phyloP scores from a whole-genome alignment of 2,329 filamentous ascomycete species.

The Penicillium sp. region DNA sequence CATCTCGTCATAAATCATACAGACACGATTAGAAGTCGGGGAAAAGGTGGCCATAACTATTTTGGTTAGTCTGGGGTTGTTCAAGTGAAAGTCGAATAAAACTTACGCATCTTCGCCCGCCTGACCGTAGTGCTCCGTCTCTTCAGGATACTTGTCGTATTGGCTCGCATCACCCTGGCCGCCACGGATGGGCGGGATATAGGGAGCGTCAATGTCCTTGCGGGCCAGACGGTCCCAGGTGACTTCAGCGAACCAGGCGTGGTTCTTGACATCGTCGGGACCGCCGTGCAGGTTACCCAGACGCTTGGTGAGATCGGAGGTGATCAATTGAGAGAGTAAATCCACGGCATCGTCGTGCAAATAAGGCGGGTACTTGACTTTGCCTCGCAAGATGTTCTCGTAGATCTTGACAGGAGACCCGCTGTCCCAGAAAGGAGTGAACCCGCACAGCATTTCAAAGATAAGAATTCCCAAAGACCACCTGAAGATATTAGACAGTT shows the following conservation, averaged over 20 bases:
- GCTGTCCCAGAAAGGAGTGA: constrained; percentile 98
- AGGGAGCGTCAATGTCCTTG: constrained; percentile 97
- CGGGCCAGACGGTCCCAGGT: constrained; percentile 93
- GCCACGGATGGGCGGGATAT: constrained; percentile 91
- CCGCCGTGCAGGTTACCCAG: constrained; percentile 92
- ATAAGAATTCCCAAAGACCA: constrained; percentile 98
- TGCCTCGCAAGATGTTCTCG: constrained; percentile 95
- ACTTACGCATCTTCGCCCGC: constrained; percentile 82
- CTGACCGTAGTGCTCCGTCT: constrained; percentile 86
- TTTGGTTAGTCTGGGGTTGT: not conserved
- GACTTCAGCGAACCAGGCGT: constrained; percentile 95
- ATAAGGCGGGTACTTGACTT: constrained; percentile 95
- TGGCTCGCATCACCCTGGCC: constrained; percentile 94
- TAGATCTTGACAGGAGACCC: constrained; percentile 99
- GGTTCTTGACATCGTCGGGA: constrained; percentile 87
- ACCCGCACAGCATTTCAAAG: constrained; percentile 99
- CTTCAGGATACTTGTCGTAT: constrained; percentile 97
- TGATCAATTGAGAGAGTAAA: constrained; percentile 88
- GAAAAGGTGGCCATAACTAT: constrained; percentile 71
- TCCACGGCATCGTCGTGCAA: constrained; percentile 93
- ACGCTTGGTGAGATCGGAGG: constrained; percentile 88
- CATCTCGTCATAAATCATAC: constrained; percentile 35
- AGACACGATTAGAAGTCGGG: constrained; percentile 62
- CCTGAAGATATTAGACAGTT: constrained; percentile 51
- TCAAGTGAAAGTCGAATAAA: not conserved